Base-by-base conservation (phyloP, 23 red algal genomes). In the Agarophyton chilense region DNA sequence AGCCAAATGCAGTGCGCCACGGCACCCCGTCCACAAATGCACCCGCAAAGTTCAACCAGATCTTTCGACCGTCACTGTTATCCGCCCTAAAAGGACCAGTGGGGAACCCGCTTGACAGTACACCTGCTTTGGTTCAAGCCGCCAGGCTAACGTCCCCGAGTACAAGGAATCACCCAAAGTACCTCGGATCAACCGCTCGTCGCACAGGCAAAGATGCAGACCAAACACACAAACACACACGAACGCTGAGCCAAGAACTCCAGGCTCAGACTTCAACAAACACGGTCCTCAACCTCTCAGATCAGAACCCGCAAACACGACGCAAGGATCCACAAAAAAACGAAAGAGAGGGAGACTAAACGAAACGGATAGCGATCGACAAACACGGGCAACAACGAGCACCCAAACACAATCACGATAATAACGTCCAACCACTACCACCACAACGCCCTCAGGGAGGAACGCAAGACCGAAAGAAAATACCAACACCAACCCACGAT, bases 381-480 rank as follows among this genome's bases (percentile, higher is more conserved):
- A 79, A 79, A 79, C 36, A 79, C 0, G 36, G 52, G 47, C 74
- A 33, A 53, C 14, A 40, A 54, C 47, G 74, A 53, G 13, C 14
- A 26, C 74, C 74, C 74, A 55, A 79, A 79, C 35, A 79, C 52
- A 26, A 58, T 79, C 46, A 79, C 74, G 47, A 55, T 8, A 79
- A 19, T 25, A 53, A 79, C 1, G 74, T 55, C 52, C 45, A 79
- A 55, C 74, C 74, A 79, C 46, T 79, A 79, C 74, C 74, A 79
- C 5, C 45, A 55, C 74, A 53, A 79, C 46, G 74, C 74, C 74
- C 74, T 79, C 74, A 79, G 74, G 74, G 74, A 79, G 74, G 52
- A 58, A 79, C 74, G 74, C 44, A 55, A 79, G 19, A 17, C 46
- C 13, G 24, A 79, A 79, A 38, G 52, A 7, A 79, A 53, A 55